phyloP scores from a whole-genome alignment of 345 rosid genomes.

The Melaleuca alternifolia region DNA sequence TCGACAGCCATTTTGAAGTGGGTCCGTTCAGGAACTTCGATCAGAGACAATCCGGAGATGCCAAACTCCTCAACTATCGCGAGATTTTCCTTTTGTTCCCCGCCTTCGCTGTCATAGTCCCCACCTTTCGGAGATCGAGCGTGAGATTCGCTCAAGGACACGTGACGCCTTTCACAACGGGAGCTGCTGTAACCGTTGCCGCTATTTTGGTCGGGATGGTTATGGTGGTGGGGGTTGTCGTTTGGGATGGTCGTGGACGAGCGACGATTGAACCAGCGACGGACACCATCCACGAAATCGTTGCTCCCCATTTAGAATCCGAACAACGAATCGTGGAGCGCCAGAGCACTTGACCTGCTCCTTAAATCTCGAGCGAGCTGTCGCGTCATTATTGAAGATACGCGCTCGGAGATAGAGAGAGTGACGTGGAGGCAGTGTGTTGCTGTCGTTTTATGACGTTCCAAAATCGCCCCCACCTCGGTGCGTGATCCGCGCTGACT shows the following conservation, averaged over 20 bases:
- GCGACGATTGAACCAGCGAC: constrained; percentile 9
- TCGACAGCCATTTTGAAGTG: background rate
- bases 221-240: background rate
- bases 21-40: background rate
- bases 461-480: background rate
- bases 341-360: background rate
- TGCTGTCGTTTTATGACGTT: background rate
- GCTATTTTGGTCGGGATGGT: background rate
- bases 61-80: background rate
- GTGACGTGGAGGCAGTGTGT: background rate
- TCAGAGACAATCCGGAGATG: background rate
- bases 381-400: background rate
- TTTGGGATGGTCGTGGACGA: background rate
- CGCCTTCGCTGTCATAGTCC: background rate
- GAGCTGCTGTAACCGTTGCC: background rate
- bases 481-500: background rate
- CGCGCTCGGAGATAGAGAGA: background rate
- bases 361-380: background rate
- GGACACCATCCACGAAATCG: constrained; percentile 3
- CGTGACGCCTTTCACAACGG: background rate
- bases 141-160: background rate
- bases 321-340: background rate
- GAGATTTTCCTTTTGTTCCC: background rate
- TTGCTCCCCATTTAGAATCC: background rate
- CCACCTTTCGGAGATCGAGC: background rate